Base-by-base conservation (phyloP, 805 yeast genomes). In the Kodamaea fukazawae region DNA sequence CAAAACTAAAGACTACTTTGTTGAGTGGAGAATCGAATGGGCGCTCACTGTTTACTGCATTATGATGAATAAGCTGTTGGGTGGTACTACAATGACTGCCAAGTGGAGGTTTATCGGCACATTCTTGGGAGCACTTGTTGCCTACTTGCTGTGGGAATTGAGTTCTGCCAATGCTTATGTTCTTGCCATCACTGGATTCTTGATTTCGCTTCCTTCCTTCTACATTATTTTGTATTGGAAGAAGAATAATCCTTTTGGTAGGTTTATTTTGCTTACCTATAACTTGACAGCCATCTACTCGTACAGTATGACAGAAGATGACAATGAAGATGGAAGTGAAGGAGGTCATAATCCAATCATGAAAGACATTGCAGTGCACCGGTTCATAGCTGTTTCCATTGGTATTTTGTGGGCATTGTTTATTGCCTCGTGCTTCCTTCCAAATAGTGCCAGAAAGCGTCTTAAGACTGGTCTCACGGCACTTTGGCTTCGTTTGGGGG, bases 41-140 rank as follows among this genome's bases (percentile, higher is more conserved):
- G 81, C 88, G 0, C 61, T 86, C 28, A 85, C 84, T n/a, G 81
- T 89, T 0, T 86, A 79, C 49, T 80, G 86, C 50, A 82, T 86
- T 40, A 84, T 86, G 67, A 86, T 86, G 91, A 84, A 83, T 50
- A 85, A 85, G 51, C 82, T 90, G 1, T 64, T 86, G 4, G 96
- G 96, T 7, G 95, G 95, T 0, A 87, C 95, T 0, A 75, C 86
- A 8, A 78, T 81, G 79, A 83, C 93, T 0, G 81, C 79, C 4
- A 79, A 80, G 48, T 81, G 85, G 84, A 65, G 86, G 50, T 69
- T 86, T 40, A 44, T 81, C 17, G 96, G 96, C 0, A 87, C 95
- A 0, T 76, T 79, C 42, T 37, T 83, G 5, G 96, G 96, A 0
- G 85, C 90, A 1, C 44, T 67, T 8, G 49, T 66, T 4, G 95